Percentiles rank a stretch among this genome's conserved stretches.
phyloP scores from a whole-genome alignment of 2,329 filamentous ascomycete genomes.

The Colletotrichum theobromicola region DNA sequence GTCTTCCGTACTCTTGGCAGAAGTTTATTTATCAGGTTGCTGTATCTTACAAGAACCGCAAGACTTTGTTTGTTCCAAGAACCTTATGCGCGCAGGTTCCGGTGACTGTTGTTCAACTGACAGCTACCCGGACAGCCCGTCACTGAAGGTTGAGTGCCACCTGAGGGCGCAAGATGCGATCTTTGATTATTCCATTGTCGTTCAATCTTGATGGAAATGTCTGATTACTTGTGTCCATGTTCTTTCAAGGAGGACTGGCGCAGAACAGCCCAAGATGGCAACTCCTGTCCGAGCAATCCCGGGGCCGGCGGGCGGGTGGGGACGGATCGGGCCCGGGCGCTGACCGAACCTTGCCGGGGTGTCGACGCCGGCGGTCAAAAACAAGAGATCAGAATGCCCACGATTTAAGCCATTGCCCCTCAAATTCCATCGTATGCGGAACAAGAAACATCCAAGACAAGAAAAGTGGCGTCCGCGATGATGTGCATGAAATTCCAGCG shows the following conservation, averaged over 20 bases:
- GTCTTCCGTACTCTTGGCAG: background rate
- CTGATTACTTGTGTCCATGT: no score
- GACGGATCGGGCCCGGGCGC: background rate
- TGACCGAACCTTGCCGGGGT: background rate
- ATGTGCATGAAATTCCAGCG: background rate
- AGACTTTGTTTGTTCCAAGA: background rate
- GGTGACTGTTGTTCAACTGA: no score
- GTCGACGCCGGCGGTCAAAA: background rate
- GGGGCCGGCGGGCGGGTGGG: background rate
- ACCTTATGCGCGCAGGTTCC: no score
- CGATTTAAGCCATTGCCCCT: background rate
- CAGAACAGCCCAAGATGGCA: background rate
- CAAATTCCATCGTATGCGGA: background rate
- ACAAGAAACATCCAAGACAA: background rate
- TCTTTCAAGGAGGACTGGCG: no score
- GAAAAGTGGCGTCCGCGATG: background rate
- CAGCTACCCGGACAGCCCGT: no score
- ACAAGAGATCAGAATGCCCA: background rate
- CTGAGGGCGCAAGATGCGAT: no score
- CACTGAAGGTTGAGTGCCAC: no score
- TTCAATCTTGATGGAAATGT: no score
- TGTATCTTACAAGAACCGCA: background rate
- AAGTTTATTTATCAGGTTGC: accelerated
- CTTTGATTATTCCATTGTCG: no score
- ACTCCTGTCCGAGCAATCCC: background rate